These are phyloP conservation scores for Paxillus rubicundulus DNA, from an alignment of 768 basidiomycete species.

Conservation along the genomic window DNA sequence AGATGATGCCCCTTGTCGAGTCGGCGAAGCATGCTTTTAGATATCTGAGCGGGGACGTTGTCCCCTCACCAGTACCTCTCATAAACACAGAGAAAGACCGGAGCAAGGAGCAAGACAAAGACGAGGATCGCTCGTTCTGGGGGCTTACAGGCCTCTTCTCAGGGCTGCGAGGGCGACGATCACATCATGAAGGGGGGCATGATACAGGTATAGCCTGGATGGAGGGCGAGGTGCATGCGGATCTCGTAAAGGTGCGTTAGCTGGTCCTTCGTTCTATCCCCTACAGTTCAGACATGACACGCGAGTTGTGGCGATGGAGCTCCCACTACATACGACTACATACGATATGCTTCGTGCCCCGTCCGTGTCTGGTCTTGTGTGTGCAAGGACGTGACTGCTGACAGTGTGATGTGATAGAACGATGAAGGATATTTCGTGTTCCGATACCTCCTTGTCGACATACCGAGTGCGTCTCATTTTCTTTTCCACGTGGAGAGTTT, in stretches of 20 bases:
- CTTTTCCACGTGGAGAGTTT: slow-evolving; percentile 13
- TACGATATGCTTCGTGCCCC: slow-evolving; percentile 1
- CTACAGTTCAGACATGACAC: neutral
- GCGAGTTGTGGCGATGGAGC: neutral
- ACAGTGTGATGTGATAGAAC: slow-evolving; percentile 45
- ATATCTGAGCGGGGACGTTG: slow-evolving; percentile 67
- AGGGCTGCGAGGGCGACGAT: slow-evolving; percentile 48
- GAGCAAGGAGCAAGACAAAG: slow-evolving; percentile 28
- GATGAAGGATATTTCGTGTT: slow-evolving; percentile 75
- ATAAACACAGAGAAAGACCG: slow-evolving; percentile 27
- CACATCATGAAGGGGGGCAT: slow-evolving; percentile 28
- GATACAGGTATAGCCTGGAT: slow-evolving; percentile 49
- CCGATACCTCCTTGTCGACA: slow-evolving; percentile 73
- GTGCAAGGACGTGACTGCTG: slow-evolving; percentile 6
- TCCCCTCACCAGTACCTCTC: slow-evolving; percentile 37
- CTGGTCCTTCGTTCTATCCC: slow-evolving; percentile 1
- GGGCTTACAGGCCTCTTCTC: slow-evolving; percentile 68
- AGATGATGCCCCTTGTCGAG: slow-evolving; percentile 41
- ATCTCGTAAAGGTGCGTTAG: slow-evolving; percentile 63
- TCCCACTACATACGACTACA: slow-evolving; percentile 1
- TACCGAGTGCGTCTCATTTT: slow-evolving; percentile 60
- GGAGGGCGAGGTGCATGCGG: slow-evolving; percentile 81
- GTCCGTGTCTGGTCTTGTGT: slow-evolving; percentile 4
- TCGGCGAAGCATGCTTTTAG: slow-evolving; percentile 58
- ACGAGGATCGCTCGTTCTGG: slow-evolving; percentile 42